A percentile compares a stretch with the other conserved stretches of the same genome.
Conservation (phyloP, 2,329 filamentous ascomycete genomes). For the Hirsutella minnesotensis region DNA sequence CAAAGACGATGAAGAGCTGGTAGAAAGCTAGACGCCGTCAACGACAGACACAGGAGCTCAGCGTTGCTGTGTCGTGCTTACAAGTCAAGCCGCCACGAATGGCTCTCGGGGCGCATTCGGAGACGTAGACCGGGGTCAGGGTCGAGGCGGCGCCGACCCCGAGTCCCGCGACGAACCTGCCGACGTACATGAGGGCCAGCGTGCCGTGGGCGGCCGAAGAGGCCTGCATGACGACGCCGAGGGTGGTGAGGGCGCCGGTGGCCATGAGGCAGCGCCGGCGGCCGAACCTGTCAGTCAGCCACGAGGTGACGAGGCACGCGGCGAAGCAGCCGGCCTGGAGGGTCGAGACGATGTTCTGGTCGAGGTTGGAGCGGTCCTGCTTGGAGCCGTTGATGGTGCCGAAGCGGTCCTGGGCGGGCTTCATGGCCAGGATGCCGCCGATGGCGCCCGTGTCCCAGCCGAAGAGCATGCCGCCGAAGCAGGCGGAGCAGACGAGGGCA, state of each 20-base stretch:
- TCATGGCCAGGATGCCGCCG: conserved; percentile 52
- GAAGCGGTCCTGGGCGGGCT: conserved; percentile 37
- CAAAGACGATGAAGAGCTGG: conserved; percentile 35
- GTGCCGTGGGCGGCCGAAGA: conserved; percentile 40
- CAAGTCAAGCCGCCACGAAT: conserved; percentile 38
- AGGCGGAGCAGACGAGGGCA: conserved; percentile 49
- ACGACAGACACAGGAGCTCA: not conserved
- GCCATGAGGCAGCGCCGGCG: conserved; percentile 42
- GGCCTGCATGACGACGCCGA: conserved; percentile 55
- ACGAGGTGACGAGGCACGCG: conserved; percentile 45
- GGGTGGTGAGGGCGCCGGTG: conserved; percentile 42
- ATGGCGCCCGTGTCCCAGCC: conserved; percentile 51
- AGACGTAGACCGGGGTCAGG: conserved; percentile 31
- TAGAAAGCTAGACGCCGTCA: conserved; percentile 24
- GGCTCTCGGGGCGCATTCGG: conserved; percentile 36
- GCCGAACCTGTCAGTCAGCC: conserved; percentile 42
- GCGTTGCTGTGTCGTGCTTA: conserved; percentile 9
- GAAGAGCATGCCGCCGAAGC: conserved; percentile 51
- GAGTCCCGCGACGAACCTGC: conserved; percentile 40
- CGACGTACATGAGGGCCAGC: conserved; percentile 52
- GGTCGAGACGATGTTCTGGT: conserved; percentile 58
- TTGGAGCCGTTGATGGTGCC: conserved; percentile 17
- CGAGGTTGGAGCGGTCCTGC: conserved; percentile 36
- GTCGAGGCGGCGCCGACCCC: conserved; percentile 39
- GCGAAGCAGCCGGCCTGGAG: conserved; percentile 58